A percentile compares a stretch with the other conserved stretches of the same genome.
These are phyloP conservation scores for Breviolum minutum DNA, from an alignment of 73 alveolate genomes.

Conservation along the genomic window DNA sequence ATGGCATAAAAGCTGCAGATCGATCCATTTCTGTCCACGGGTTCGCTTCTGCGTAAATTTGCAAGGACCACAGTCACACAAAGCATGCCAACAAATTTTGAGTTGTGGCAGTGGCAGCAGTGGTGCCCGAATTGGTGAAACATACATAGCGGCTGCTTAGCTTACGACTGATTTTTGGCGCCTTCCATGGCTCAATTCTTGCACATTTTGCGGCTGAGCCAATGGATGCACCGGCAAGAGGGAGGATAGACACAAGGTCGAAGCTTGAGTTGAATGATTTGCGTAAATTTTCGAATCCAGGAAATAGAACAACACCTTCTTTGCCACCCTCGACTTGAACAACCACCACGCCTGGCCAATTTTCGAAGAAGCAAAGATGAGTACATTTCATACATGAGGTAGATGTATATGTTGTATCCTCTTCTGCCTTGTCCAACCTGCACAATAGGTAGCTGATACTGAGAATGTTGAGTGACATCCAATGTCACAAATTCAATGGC, in stretches of 20 bases:
- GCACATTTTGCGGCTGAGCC: conserved; percentile 40
- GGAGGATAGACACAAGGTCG: not conserved
- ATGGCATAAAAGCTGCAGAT: not conserved
- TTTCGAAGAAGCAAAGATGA: not conserved
- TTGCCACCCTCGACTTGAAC: not conserved
- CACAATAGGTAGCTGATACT: not conserved
- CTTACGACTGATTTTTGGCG: not conserved
- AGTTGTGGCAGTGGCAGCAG: conserved; percentile 63
- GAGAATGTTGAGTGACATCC: conserved; percentile 9
- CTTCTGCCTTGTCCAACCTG: too few relatives aligned
- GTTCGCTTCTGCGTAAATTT: conserved; percentile 38
- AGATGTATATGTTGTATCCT: too few relatives aligned
- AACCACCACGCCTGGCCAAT: not conserved
- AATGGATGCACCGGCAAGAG: not conserved
- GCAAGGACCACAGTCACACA: conserved; percentile 67
- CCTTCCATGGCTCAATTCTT: conserved; percentile 17
- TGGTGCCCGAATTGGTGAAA: conserved; percentile 73
- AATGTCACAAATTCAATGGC: not conserved
- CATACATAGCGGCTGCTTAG: conserved; percentile 3
- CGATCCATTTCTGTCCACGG: not conserved
- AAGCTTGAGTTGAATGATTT: not conserved
- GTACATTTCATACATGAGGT: not conserved
- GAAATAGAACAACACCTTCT: not conserved
- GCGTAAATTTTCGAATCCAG: not conserved
- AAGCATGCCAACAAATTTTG: conserved; percentile 64